Base-by-base conservation (phyloP, 495 filamentous ascomycete genomes). In the Trichocladium antarcticum region DNA sequence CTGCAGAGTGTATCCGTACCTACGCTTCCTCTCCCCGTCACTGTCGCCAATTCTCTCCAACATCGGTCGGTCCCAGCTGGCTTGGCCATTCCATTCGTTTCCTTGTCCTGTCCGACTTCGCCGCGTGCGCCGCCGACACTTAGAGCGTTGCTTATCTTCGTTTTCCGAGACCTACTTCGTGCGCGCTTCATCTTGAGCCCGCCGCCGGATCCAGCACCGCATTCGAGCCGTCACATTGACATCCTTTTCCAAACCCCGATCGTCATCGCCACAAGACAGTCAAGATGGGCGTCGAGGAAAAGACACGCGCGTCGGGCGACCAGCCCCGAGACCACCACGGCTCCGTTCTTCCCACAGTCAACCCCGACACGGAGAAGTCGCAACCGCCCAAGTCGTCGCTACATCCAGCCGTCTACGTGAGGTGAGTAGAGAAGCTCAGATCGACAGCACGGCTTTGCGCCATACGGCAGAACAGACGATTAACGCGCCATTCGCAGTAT, bases 351-450 rank as follows among this genome's bases (percentile, higher is more conserved):
- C 89, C 89, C 34, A 87, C 82, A 12, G 79, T 87, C 61, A 92
- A 87, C 60, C 85, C 56, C 65, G 74, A 70, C 32, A 71, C 70
- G 21, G 80, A 89, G 61, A 89, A 87, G 76, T 38, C 71, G n/a
- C 65, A 69, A 59, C 70, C 81, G 29, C 65, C 82, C 39, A 79
- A 80, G 62, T 56, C 76, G 6, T 63, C 75, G 14, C 36, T 97
- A 28, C 92, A 92, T 65, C 86, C 92, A 45, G 82, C 85, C 3
- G 66, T 95, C 61, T 98, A 97, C 65, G 88, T 97, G 50, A 75
- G 72, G 88, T 95, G 69, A 73, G 89, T 75, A 49, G 5, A 31
- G 6, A 17, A 14, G 27, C 12, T 5, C n/a, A 3, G 27, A 39
- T 16, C 12, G 19, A 4, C 12, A 20, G 7, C 12, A 37, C n/a